phyloP scores from a whole-genome alignment of 192 early-diverging fungal species.

The Phlyctochytrium bullatum region DNA sequence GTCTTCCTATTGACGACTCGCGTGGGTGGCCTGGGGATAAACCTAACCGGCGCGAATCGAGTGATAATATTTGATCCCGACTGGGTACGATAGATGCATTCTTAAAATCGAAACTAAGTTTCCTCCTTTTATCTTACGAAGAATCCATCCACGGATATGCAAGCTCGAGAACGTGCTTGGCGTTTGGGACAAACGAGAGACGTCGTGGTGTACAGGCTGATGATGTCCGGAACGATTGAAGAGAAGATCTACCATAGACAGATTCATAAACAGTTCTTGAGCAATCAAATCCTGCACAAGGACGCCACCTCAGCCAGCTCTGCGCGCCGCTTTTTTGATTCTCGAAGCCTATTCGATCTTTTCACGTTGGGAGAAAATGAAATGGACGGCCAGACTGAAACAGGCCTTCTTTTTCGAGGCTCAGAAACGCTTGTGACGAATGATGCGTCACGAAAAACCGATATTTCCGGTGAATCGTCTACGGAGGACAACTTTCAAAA shows the following conservation, averaged over 20 bases:
- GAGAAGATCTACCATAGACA: slow-evolving; percentile 98
- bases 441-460: slow-evolving; percentile 18
- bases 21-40: slow-evolving; percentile 94
- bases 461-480: slow-evolving; percentile 25
- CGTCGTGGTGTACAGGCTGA: slow-evolving; percentile 91
- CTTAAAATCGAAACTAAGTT: background rate
- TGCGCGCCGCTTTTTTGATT: slow-evolving; percentile 87
- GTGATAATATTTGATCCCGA: slow-evolving; percentile 97
- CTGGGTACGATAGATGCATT: slow-evolving; percentile 55
- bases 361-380: slow-evolving; percentile 66
- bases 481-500: slow-evolving; percentile 27
- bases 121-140: background rate
- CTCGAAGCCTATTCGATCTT: slow-evolving; percentile 78
- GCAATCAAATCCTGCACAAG: slow-evolving; percentile 80
- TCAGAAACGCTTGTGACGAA: slow-evolving; percentile 56
- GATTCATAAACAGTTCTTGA: slow-evolving; percentile 95
- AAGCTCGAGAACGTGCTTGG: slow-evolving; percentile 95
- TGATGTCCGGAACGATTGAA: slow-evolving; percentile 92
- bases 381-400: slow-evolving; percentile 66
- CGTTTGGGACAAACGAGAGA: slow-evolving; percentile 82
- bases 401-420: slow-evolving; percentile 77
- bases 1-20: slow-evolving; percentile 97
- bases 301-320: slow-evolving; percentile 66
- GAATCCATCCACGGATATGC: slow-evolving; percentile 93
- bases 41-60: slow-evolving; percentile 90